Conservation (phyloP, 331 rosid genomes). For the Erythrophleum ivorense region DNA sequence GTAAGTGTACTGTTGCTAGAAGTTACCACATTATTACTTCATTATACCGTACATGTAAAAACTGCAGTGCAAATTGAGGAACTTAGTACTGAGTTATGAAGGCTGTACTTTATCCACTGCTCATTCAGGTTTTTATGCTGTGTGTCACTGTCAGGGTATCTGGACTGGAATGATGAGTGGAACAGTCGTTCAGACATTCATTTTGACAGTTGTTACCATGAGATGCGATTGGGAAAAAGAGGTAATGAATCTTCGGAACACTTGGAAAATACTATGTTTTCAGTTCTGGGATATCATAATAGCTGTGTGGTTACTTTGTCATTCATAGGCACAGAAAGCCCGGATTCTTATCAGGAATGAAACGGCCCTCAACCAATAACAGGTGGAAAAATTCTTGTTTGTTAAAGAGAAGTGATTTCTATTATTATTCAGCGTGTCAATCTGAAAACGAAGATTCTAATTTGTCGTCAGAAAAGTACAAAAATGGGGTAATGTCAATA, state of each 20-base stretch:
- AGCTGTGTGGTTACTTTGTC: constrained; percentile 26
- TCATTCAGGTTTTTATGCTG: neutral
- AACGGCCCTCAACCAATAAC: constrained; percentile 33
- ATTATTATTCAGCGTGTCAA: neutral
- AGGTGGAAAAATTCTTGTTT: constrained; percentile 36
- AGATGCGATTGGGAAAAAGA: constrained; percentile 67
- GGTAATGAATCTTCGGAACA: constrained; percentile 39
- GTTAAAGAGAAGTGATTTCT: neutral
- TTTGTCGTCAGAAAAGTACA: neutral
- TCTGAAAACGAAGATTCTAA: neutral
- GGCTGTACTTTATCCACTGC: constrained; percentile 8
- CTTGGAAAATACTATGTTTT: neutral
- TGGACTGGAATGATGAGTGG: constrained; percentile 76
- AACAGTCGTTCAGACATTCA: constrained; percentile 64
- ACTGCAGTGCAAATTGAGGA: no score
- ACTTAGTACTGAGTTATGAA: neutral
- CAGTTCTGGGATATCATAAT: neutral
- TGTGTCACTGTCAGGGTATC: constrained; percentile 45
- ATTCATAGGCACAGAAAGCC: constrained; percentile 51
- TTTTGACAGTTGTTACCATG: constrained; percentile 49
- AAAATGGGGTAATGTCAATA: neutral
- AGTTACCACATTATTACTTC: neutral
- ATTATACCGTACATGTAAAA: no score
- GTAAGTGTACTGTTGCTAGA: constrained; percentile 31
- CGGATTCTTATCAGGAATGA: constrained; percentile 40